These are phyloP conservation scores for Eucalyptus dawsonii DNA, from an alignment of 345 rosid species.

Conservation along the genomic window DNA sequence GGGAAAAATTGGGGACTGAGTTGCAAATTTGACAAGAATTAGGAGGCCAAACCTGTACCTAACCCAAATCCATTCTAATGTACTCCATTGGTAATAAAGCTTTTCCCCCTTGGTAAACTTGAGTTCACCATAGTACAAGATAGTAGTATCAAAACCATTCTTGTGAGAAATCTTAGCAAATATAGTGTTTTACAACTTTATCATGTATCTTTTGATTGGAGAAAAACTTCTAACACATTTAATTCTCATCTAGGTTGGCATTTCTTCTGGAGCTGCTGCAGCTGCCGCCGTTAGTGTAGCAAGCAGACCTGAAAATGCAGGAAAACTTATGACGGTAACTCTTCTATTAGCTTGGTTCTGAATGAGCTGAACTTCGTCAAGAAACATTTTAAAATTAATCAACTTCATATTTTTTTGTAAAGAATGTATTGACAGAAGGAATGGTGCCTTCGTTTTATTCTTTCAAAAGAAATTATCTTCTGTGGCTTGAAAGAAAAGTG, in stretches of 20 bases:
- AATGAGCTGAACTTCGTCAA: not conserved
- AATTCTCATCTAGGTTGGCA: conserved; percentile 53
- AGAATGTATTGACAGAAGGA: not conserved
- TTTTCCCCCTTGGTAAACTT: not conserved
- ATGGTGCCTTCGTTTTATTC: not conserved
- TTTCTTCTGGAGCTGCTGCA: conserved; percentile 95
- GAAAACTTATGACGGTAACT: conserved; percentile 74
- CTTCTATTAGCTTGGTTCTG: not conserved
- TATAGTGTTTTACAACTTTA: not conserved
- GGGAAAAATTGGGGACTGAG: not conserved
- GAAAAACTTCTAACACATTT: not conserved
- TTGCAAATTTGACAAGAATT: not conserved
- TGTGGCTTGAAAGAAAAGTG: not conserved
- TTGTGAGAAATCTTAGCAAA: not conserved
- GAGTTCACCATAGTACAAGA: not conserved
- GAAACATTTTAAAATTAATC: not conserved
- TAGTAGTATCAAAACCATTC: not conserved
- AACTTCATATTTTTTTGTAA: not conserved
- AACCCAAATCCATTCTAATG: not conserved
- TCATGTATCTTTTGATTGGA: not conserved
- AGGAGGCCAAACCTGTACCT: not conserved
- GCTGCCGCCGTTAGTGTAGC: conserved; percentile 83
- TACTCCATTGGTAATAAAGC: not conserved
- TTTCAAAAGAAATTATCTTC: not conserved
- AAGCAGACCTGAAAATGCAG: conserved; percentile 76